phyloP scores from a whole-genome alignment of 306 rosid species.

The Quillaja saponaria region DNA sequence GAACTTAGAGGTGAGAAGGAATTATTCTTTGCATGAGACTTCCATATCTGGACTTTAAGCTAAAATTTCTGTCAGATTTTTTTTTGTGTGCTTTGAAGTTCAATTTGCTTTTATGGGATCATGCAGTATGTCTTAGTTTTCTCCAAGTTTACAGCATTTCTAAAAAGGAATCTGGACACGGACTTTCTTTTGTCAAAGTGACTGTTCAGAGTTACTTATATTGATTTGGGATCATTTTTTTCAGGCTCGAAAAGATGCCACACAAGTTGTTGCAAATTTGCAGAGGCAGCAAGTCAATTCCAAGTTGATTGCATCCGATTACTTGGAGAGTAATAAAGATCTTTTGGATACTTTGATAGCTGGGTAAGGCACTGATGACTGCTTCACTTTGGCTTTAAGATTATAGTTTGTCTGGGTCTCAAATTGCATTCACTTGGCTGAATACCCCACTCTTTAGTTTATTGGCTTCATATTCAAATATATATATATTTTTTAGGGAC shows the following conservation, averaged over 20 bases:
- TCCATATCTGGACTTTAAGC: slow-evolving; percentile 3
- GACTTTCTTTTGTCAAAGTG: slow-evolving; percentile 21
- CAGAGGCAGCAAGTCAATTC: slow-evolving; percentile 95
- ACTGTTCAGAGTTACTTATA: slow-evolving; percentile 23
- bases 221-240: slow-evolving; percentile 25
- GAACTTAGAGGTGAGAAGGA: slow-evolving; percentile 81
- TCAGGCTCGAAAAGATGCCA: slow-evolving; percentile 95
- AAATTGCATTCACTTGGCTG: no score
- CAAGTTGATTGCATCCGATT: slow-evolving; percentile 93
- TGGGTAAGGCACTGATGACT: slow-evolving; percentile 59
- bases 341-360: slow-evolving; percentile 73
- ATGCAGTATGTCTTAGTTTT: slow-evolving; percentile 8
- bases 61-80: not conserved
- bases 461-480: slow-evolving; percentile 28
- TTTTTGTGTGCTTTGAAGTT: slow-evolving; percentile 3
- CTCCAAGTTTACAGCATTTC: slow-evolving; percentile 19
- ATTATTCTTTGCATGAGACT: slow-evolving; percentile 9
- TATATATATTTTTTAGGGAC: slow-evolving; percentile 8
- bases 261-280: slow-evolving; percentile 96
- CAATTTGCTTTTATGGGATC: not conserved
- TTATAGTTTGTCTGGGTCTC: not conserved
- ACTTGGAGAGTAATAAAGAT: slow-evolving; percentile 82
- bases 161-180: slow-evolving; percentile 7
- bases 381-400: slow-evolving; percentile 20
- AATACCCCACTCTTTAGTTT: not conserved